These are phyloP conservation scores for Juglanconis sp. DNA, from an alignment of 2,329 filamentous ascomycete species.

Conservation along the genomic window DNA sequence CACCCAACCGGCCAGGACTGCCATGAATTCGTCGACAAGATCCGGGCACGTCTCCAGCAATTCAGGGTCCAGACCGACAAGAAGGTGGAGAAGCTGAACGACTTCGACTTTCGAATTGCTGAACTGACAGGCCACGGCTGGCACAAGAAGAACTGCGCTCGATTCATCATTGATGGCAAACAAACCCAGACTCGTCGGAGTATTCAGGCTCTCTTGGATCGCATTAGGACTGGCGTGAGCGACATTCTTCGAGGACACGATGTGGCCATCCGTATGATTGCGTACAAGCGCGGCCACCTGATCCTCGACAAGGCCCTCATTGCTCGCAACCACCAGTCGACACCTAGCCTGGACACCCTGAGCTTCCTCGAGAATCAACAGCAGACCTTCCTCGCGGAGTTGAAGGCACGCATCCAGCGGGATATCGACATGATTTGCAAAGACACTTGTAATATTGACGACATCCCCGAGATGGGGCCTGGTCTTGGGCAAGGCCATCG, in stretches of 20 bases:
- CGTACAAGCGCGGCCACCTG: constrained; percentile 51
- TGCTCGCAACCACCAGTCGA: constrained; percentile 32
- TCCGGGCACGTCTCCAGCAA: constrained; percentile 35
- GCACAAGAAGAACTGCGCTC: constrained; percentile 43
- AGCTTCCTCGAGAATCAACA: constrained; percentile 8
- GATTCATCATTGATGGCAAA: constrained; percentile 40
- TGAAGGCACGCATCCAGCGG: constrained; percentile 43
- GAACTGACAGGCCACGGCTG: constrained; percentile 45
- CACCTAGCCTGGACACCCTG: constrained; percentile 10
- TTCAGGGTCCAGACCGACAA: constrained; percentile 40
- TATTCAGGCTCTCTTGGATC: constrained; percentile 47
- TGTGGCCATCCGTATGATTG: constrained; percentile 43
- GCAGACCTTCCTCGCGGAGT: constrained; percentile 34
- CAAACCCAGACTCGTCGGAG: constrained; percentile 41
- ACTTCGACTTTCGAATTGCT: constrained; percentile 46
- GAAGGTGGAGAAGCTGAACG: constrained; percentile 39
- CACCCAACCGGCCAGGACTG: constrained; percentile 41
- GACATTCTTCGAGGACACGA: constrained; percentile 47
- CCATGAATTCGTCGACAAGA: constrained; percentile 38
- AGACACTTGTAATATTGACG: constrained; percentile 47
- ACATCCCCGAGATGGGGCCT: constrained; percentile 26
- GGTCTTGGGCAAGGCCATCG: constrained; percentile 8
- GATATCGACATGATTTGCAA: constrained; percentile 49
- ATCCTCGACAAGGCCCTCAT: constrained; percentile 48
- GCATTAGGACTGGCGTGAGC: constrained; percentile 48